Conservation (phyloP, 2,329 filamentous ascomycete species). For the Conoideocrella luteorostrata region DNA sequence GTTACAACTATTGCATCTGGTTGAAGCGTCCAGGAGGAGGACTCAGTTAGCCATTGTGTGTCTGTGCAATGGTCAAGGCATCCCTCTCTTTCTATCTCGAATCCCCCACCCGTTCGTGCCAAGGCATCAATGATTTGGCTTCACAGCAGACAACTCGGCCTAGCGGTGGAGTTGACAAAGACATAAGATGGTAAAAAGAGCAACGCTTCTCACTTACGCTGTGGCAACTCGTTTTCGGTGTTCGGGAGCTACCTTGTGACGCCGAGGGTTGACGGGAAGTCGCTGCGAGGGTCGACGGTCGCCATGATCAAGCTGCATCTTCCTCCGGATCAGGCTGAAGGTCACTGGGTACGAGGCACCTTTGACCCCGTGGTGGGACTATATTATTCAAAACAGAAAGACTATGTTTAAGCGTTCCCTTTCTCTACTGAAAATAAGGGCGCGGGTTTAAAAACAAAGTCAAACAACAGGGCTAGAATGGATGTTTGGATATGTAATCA, state of each 20-base stretch:
- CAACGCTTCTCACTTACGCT: slow-evolving; percentile 30
- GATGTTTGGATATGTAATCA: too few relatives aligned
- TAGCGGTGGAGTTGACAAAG: too few relatives aligned
- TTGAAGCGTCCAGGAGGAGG: neutral
- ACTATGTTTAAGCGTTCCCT: slow-evolving; percentile 2
- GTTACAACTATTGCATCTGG: slow-evolving; percentile 48
- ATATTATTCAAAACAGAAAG: neutral
- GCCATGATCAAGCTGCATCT: slow-evolving; percentile 21
- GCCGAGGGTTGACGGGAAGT: slow-evolving; percentile 43
- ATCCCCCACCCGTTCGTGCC: neutral
- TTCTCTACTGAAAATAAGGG: too few relatives aligned
- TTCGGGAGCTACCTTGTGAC: slow-evolving; percentile 40
- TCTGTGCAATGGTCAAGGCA: neutral
- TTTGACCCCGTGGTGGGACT: neutral
- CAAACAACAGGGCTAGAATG: too few relatives aligned
- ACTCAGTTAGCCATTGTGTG: neutral
- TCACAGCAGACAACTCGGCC: too few relatives aligned
- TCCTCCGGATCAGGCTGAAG: slow-evolving; percentile 1
- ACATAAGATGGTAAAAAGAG: neutral
- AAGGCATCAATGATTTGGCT: neutral
- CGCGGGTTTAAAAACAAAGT: too few relatives aligned
- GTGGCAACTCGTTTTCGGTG: slow-evolving; percentile 42
- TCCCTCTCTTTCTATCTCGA: neutral
- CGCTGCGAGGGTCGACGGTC: slow-evolving; percentile 26
- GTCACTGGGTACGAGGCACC: slow-evolving; percentile 1